A percentile compares a stretch with the other conserved stretches of the same genome.
phyloP scores from a whole-genome alignment of 2,329 filamentous ascomycete genomes.

The Phialemonium atrogriseum region DNA sequence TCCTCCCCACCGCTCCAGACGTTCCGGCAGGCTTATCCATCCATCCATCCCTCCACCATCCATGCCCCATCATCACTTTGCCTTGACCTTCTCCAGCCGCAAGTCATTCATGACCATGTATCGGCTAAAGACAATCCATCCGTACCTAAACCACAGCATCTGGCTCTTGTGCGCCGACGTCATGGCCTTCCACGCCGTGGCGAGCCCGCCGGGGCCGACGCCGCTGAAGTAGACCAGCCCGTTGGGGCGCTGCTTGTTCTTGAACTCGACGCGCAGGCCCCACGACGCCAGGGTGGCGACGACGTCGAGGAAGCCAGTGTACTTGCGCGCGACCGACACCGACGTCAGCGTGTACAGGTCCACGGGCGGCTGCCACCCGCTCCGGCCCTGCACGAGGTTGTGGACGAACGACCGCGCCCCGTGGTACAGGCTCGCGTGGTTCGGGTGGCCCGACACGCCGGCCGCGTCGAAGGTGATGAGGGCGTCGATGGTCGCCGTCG shows the following conservation, averaged over 20 bases:
- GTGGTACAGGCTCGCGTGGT: constrained; percentile 83
- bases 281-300: constrained; percentile 59
- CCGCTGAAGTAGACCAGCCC: constrained; percentile 65
- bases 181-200: constrained; percentile 74
- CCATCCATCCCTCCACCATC: neutral
- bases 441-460: constrained; percentile 83
- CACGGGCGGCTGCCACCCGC: constrained; percentile 63
- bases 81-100: constrained; percentile 37
- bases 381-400: constrained; percentile 52
- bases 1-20: no score
- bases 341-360: constrained; percentile 78
- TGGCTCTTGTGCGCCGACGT: constrained; percentile 83
- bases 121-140: constrained; percentile 82
- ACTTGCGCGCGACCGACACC: constrained; percentile 71
- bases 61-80: no score
- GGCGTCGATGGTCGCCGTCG: constrained; percentile 59
- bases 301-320: constrained; percentile 66
- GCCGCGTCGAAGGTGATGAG: constrained; percentile 82
- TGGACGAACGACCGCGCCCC: constrained; percentile 69
- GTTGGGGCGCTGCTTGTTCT: constrained; percentile 39
- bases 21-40: no score
- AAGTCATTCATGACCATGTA: constrained; percentile 97
- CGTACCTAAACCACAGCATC: constrained; percentile 98
- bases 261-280: constrained; percentile 28
- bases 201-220: constrained; percentile 42